Percentiles rank a stretch among this genome's conserved stretches.
Evolutionary conservation across 1,284 basidiomycete genomes (phyloP).

Genomic region (Pseudozyma flocculosa): DNA sequence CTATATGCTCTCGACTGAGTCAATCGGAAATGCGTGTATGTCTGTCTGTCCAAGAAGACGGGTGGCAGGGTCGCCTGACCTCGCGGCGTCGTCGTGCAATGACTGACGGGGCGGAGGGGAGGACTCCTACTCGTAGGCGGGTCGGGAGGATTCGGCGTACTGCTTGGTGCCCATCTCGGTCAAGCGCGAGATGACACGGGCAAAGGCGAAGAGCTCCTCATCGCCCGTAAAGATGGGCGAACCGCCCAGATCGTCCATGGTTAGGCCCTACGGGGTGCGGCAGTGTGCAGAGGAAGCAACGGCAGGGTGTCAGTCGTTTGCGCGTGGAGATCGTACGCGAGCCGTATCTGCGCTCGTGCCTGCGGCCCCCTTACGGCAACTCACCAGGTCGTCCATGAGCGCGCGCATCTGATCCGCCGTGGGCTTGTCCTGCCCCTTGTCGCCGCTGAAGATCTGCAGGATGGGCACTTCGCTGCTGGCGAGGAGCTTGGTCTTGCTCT

Average conservation of each 20-base stretch:
- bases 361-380: too few species aligned
- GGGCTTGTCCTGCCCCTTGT: constrained; percentile 24
- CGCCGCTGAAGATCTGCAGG: constrained; percentile 49
- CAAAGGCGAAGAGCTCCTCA: constrained; percentile 57
- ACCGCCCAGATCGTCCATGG: constrained; percentile 53
- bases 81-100: too few species aligned
- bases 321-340: too few species aligned
- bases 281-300: background rate
- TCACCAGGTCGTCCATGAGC: constrained; percentile 53
- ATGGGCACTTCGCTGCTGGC: constrained; percentile 49
- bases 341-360: too few species aligned
- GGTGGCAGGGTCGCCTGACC: too few species aligned
- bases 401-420: constrained; percentile 50
- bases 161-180: constrained; percentile 54
- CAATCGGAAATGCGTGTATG: too few species aligned
- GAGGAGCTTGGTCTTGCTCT: constrained; percentile 53
- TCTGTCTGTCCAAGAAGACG: too few species aligned
- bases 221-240: constrained; percentile 55
- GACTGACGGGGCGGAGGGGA: too few species aligned
- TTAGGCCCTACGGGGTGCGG: constrained; percentile 20
- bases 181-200: constrained; percentile 52
- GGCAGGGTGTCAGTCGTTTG: too few species aligned
- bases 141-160: constrained; percentile 31
- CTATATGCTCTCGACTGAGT: too few species aligned
- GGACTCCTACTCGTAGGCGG: constrained; percentile 1